phyloP scores from a whole-genome alignment of 2,329 filamentous ascomycete species.

The Remersonia thermophila region DNA sequence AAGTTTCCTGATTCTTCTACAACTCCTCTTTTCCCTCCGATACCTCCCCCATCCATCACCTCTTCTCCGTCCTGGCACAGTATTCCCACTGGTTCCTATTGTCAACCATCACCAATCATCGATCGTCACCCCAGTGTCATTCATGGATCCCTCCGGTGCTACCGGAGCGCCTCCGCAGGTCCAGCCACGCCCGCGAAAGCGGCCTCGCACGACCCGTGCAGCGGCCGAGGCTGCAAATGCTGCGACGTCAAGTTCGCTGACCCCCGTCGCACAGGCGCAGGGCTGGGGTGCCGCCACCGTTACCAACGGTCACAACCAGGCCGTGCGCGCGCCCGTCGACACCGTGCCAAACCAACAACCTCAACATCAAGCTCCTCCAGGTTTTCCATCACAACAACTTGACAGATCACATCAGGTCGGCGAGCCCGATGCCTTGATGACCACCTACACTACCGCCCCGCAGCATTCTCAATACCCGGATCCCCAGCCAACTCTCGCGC shows the following conservation, averaged over 20 bases:
- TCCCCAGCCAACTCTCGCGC: conserved; percentile 13
- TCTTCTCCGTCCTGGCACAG: conserved; percentile 8
- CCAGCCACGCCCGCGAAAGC: conserved; percentile 17
- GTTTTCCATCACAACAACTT: conserved; percentile 18
- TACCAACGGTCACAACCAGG: conserved; percentile 10
- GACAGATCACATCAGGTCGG: conserved; percentile 18
- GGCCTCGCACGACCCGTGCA: conserved; percentile 14
- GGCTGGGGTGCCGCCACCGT: conserved; percentile 13
- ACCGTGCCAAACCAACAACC: conserved; percentile 14
- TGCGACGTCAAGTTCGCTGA: conserved; percentile 8
- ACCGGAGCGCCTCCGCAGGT: conserved; percentile 12
- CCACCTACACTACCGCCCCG: conserved; percentile 16
- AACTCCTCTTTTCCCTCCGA: conserved; percentile 1
- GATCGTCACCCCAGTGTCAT: conserved; percentile 1
- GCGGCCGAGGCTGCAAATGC: conserved; percentile 15
- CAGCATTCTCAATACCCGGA: conserved; percentile 18
- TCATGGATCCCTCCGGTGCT: conserved; percentile 12
- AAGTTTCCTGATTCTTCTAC: too few relatives aligned
- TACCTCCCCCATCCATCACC: conserved; percentile 1
- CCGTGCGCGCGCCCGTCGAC: conserved; percentile 18
- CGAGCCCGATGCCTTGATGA: conserved; percentile 18
- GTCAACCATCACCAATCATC: conserved; percentile 8
- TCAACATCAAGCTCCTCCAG: conserved; percentile 8
- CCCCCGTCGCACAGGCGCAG: conserved; percentile 10
- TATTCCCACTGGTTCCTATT: conserved; percentile 10